A percentile compares a stretch with the other conserved stretches of the same genome.
phyloP scores from a whole-genome alignment of 805 yeast species.

The Torulaspora maleeae region DNA sequence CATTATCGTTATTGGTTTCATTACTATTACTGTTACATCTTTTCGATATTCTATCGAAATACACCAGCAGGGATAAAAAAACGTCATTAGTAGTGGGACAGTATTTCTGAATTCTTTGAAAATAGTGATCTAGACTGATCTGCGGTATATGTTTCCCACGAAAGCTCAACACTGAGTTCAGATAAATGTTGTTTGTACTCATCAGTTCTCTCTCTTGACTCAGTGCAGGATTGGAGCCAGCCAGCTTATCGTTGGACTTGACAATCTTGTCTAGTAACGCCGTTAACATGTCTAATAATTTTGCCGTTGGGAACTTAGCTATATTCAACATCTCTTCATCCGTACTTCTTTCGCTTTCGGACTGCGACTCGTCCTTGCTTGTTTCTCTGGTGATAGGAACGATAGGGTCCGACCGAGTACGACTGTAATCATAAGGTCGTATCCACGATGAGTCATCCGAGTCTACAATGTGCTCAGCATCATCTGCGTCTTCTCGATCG shows the following conservation, averaged over 20 bases:
- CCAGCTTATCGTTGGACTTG: slow-evolving; percentile 81
- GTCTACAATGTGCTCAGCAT: slow-evolving; percentile 11
- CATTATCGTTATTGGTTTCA: slow-evolving; percentile 6
- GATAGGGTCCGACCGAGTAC: slow-evolving; percentile 4
- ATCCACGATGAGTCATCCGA: slow-evolving; percentile 8
- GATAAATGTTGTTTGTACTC: slow-evolving; percentile 5
- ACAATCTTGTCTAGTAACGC: slow-evolving; percentile 80
- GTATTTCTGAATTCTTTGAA: slow-evolving; percentile 85
- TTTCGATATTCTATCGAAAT: slow-evolving; percentile 90
- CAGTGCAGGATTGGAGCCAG: slow-evolving; percentile 22
- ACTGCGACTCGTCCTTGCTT: background rate
- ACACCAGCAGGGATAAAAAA: slow-evolving; percentile 80
- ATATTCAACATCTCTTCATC: slow-evolving; percentile 42
- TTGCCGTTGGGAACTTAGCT: slow-evolving; percentile 76
- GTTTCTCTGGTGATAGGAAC: slow-evolving; percentile 6
- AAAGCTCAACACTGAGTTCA: slow-evolving; percentile 63
- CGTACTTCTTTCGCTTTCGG: background rate
- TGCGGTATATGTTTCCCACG: slow-evolving; percentile 97
- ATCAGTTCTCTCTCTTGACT: slow-evolving; percentile 7
- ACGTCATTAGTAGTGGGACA: slow-evolving; percentile 99
- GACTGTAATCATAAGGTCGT: slow-evolving; percentile 9
- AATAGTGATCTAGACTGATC: slow-evolving; percentile 84
- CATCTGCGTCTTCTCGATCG: slow-evolving; percentile 3
- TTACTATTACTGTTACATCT: slow-evolving; percentile 37
- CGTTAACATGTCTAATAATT: slow-evolving; percentile 77